phyloP scores from a whole-genome alignment of 2,329 filamentous ascomycete genomes.

The Penicillium sp. region DNA sequence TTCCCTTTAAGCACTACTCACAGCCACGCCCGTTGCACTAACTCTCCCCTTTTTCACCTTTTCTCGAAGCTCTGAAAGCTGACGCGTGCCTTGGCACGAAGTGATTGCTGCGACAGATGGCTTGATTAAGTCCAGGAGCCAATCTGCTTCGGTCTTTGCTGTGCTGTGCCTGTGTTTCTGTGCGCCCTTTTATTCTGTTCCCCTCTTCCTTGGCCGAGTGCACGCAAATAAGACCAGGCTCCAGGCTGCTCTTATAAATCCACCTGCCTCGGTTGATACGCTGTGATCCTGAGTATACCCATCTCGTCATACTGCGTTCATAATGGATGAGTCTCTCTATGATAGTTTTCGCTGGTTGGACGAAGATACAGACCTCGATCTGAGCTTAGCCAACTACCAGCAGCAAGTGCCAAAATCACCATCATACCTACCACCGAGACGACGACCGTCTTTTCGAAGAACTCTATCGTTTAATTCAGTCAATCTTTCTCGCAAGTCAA shows the following conservation, averaged over 20 bases:
- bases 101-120: slow-evolving; percentile 26
- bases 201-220: not conserved
- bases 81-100: slow-evolving; percentile 21
- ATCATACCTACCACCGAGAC: slow-evolving; percentile 33
- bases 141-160: not conserved
- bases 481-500: slow-evolving; percentile 58
- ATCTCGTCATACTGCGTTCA: slow-evolving; percentile 35
- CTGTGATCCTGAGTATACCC: slow-evolving; percentile 28
- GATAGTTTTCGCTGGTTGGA: slow-evolving; percentile 77
- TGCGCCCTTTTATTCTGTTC: not conserved
- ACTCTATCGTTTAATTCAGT: slow-evolving; percentile 73
- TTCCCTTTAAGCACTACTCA: slow-evolving; percentile 7
- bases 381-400: slow-evolving; percentile 74
- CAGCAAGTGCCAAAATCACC: slow-evolving; percentile 60
- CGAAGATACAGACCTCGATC: slow-evolving; percentile 72
- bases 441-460: slow-evolving; percentile 69
- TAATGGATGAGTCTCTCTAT: slow-evolving; percentile 61
- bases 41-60: slow-evolving; percentile 29
- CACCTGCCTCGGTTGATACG: not conserved
- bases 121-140: not conserved
- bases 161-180: not conserved
- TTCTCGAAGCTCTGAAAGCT: slow-evolving; percentile 42
- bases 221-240: not conserved
- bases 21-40: slow-evolving; percentile 18
- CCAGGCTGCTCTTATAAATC: not conserved